Evolutionary conservation across 768 basidiomycete species (phyloP).

Genomic region (Antrodiella citrinella): DNA sequence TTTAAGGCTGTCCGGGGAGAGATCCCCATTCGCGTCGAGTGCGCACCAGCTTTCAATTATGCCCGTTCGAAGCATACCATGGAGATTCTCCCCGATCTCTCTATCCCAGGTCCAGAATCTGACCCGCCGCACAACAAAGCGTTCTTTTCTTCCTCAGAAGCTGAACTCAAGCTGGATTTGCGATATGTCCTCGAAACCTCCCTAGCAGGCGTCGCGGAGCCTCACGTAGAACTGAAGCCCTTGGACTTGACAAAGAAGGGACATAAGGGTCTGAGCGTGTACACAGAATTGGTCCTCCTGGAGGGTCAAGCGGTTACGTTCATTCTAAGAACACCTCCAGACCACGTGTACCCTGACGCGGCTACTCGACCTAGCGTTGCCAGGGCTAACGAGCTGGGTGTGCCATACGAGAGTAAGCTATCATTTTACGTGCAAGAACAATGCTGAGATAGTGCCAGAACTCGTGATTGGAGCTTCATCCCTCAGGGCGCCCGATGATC

Average conservation of each 20-base stretch:
- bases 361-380: constrained; percentile 28
- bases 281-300: constrained; percentile 47
- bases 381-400: constrained; percentile 35
- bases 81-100: constrained; percentile 41
- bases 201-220: constrained; percentile 40
- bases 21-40: constrained; percentile 77
- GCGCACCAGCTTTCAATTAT: constrained; percentile 96
- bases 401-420: constrained; percentile 34
- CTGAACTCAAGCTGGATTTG: constrained; percentile 58
- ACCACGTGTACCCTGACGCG: constrained; percentile 18
- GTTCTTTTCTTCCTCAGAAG: constrained; percentile 42
- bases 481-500: constrained; percentile 55
- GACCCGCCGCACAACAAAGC: constrained; percentile 43
- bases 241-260: constrained; percentile 66
- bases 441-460: constrained; percentile 17
- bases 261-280: constrained; percentile 63
- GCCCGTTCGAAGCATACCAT: constrained; percentile 71
- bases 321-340: constrained; percentile 65
- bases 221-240: constrained; percentile 47
- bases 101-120: constrained; percentile 21
- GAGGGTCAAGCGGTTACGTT: constrained; percentile 94
- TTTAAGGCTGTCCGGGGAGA: constrained; percentile 71
- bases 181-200: constrained; percentile 61
- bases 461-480: constrained; percentile 38
- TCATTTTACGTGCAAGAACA: background rate